Base-by-base conservation (phyloP, 495 filamentous ascomycete species). In the Aspergillus incahuasiensis region DNA sequence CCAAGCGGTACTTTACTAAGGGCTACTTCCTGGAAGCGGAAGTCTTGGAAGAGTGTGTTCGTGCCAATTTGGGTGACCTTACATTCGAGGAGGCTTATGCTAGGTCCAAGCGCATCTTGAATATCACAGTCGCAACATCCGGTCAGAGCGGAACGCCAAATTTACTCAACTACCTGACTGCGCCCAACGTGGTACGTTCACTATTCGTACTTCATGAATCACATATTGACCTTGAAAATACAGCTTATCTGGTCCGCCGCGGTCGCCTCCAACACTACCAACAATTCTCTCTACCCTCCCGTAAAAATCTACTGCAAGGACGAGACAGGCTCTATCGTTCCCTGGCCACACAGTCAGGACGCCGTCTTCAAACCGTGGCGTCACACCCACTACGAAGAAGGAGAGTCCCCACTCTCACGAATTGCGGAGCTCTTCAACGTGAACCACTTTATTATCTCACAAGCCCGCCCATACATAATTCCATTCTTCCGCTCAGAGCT, bases 371-470 rank as follows among this genome's bases (percentile, higher is more conserved):
- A 75, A 39, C 80, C 86, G 19, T 89, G 84, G 82, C 84, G 82
- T 18, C 81, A 86, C 43, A 77, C 82, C 46, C 79, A 80, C 28
- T 88, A 89, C 70, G 80, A 77, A 39, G 90, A 90, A 55, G 84
- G 83, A 42, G 86, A 92, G 64, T 88, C 88, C 1, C 92, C 92
- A 0, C 80, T 96, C 5, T 78, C 83, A 35, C 84, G 92, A 42
- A 87, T 96, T 50, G 86, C 90, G 6, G 88, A 95, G 68, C 85
- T 96, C 24, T 96, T 96, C 80, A 96, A 96, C 67, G 91, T 96
- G 63, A 97, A 96, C 68, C 91, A 96, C 69, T 96, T 96, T 72
- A 95, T 97, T 62, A 90, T 96, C 55, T 96, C 91, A 1, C 92
- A 97, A 69, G 89, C 94, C 49, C 92, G 96, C 59, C 92, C 92